Evolutionary conservation across 2,329 filamentous ascomycete genomes (phyloP).

Genomic region (Xylariaceae sp.): DNA sequence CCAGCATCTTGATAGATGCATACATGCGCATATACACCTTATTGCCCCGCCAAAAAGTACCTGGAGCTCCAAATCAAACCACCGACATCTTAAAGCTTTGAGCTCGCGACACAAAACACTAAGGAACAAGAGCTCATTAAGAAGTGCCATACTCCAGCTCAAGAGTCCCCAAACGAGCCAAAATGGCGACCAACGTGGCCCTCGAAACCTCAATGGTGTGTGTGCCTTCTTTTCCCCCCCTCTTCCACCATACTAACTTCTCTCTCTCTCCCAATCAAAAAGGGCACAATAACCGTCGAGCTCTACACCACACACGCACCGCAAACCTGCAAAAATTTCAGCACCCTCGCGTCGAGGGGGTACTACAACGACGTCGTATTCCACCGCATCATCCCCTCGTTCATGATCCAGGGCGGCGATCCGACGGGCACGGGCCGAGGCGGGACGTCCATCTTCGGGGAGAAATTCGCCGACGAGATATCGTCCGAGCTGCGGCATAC

Average conservation of each 20-base stretch:
- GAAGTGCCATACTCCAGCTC: background rate
- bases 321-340: constrained; percentile 88
- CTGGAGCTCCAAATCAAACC: constrained; percentile 6
- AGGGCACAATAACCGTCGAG: constrained; percentile 87
- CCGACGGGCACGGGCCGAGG: constrained; percentile 93
- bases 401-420: constrained; percentile 96
- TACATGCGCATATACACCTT: background rate
- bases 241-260: background rate
- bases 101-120: constrained; percentile 4
- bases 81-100: constrained; percentile 6
- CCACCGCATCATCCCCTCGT: constrained; percentile 93
- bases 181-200: constrained; percentile 78
- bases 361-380: constrained; percentile 90
- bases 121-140: background rate
- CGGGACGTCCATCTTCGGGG: constrained; percentile 87
- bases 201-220: constrained; percentile 86
- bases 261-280: background rate
- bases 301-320: constrained; percentile 91
- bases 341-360: constrained; percentile 76
- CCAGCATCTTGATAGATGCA: no score
- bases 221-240: background rate
- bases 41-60: constrained; percentile 30
- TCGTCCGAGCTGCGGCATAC: constrained; percentile 81
- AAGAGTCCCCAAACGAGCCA: background rate
- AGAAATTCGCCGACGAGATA: constrained; percentile 95